Evolutionary conservation across 2,329 filamentous ascomycete genomes (phyloP).

Genomic region (Hymenoscyphus occultus): DNA sequence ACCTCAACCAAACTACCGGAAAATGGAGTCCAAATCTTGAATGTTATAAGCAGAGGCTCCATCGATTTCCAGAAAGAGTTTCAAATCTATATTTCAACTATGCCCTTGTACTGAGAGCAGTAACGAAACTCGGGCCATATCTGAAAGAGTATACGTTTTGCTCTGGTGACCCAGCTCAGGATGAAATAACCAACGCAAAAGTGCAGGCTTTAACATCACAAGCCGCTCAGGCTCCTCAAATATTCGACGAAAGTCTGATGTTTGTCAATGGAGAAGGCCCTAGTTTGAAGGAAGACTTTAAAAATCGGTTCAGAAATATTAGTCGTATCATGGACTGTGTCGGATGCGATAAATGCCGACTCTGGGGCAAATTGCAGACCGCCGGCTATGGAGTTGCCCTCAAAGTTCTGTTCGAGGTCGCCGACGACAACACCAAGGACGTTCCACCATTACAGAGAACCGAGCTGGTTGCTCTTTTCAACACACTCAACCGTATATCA

Average conservation of each 20-base stretch:
- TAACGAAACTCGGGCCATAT: constrained; percentile 84
- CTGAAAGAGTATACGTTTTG: constrained; percentile 86
- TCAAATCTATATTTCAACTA: constrained; percentile 99
- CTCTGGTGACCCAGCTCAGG: constrained; percentile 76
- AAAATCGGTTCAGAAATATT: constrained; percentile 94
- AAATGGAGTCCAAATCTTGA: constrained; percentile 86
- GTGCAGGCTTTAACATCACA: constrained; percentile 71
- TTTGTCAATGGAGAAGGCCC: constrained; percentile 76
- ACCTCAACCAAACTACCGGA: constrained; percentile 90
- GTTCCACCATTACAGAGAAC: constrained; percentile 77
- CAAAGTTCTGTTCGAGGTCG: constrained; percentile 95
- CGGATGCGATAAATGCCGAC: constrained; percentile 94
- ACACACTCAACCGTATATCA: constrained; percentile 85
- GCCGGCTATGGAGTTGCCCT: constrained; percentile 91
- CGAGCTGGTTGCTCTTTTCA: constrained; percentile 90
- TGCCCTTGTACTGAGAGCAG: constrained; percentile 84
- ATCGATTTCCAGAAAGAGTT: constrained; percentile 82
- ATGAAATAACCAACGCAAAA: constrained; percentile 75
- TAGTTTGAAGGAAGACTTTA: constrained; percentile 92
- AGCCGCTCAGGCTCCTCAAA: constrained; percentile 68
- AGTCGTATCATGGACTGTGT: constrained; percentile 98
- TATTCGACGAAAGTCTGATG: constrained; percentile 95
- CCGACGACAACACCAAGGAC: constrained; percentile 59
- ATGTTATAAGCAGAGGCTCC: constrained; percentile 86
- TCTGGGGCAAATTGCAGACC: constrained; percentile 97